Evolutionary conservation across 1,284 basidiomycete genomes (phyloP).

Genomic region (Volvariella volvacea): DNA sequence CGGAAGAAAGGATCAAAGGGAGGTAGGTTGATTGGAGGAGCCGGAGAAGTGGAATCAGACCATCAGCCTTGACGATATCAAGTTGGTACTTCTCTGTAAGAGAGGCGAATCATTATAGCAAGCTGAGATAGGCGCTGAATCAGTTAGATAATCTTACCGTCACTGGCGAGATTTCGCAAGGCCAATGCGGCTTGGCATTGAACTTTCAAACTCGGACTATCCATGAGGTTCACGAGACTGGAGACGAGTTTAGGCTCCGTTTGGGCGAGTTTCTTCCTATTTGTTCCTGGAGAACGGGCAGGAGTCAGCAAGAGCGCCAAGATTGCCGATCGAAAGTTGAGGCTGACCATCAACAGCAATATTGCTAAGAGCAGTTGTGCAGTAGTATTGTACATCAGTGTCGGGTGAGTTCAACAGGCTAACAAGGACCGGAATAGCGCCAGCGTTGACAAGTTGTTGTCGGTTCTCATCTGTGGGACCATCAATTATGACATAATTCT

Average conservation of each 20-base stretch:
- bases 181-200: slow-evolving; percentile 98
- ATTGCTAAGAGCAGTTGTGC: slow-evolving; percentile 97
- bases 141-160: slow-evolving; percentile 53
- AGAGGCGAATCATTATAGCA: slow-evolving; percentile 3
- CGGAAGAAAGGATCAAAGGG: slow-evolving; percentile 97
- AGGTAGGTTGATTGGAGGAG: slow-evolving; percentile 96
- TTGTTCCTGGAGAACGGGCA: slow-evolving; percentile 45
- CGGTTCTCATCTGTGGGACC: slow-evolving; percentile 83
- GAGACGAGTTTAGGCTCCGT: slow-evolving; percentile 94
- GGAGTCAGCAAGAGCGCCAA: not conserved
- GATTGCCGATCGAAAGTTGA: slow-evolving; percentile 3
- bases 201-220: slow-evolving; percentile 95
- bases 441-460: slow-evolving; percentile 97
- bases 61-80: slow-evolving; percentile 96
- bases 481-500: slow-evolving; percentile 6
- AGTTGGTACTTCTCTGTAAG: slow-evolving; percentile 93
- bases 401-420: slow-evolving; percentile 94
- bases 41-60: slow-evolving; percentile 87
- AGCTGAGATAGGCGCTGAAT: not conserved
- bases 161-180: slow-evolving; percentile 93
- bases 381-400: slow-evolving; percentile 99
- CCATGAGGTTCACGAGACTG: slow-evolving; percentile 95
- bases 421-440: slow-evolving; percentile 97
- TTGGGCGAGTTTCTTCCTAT: slow-evolving; percentile 93
- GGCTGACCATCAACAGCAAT: slow-evolving; percentile 89